Evolutionary conservation across 441 rosid genomes (phyloP).

Genomic region (Arabidopsis hybrid): DNA sequence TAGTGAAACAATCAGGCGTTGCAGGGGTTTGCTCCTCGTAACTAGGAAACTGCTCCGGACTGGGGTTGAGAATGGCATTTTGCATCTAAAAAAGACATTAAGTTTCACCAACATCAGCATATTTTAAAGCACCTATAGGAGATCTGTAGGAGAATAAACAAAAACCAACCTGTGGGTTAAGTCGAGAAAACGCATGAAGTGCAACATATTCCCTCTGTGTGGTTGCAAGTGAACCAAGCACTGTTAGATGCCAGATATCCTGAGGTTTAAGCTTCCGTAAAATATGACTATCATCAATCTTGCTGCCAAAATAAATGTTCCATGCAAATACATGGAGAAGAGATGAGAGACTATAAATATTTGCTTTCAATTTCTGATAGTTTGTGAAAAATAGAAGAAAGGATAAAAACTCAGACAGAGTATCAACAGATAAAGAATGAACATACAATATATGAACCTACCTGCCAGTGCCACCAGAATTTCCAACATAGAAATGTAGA

Average conservation of each 20-base stretch:
- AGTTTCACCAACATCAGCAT: constrained; percentile 32
- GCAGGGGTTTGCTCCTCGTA: constrained; percentile 89
- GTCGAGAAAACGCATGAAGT: constrained; percentile 94
- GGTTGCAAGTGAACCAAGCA: constrained; percentile 97
- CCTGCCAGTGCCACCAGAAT: constrained; percentile 70
- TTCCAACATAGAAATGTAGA: constrained; percentile 94
- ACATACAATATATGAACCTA: constrained; percentile 33
- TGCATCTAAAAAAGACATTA: constrained; percentile 70
- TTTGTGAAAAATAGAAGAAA: neutral
- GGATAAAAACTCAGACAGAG: constrained; percentile 10
- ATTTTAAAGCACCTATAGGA: constrained; percentile 14
- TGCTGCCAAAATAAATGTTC: constrained; percentile 49
- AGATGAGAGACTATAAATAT: neutral
- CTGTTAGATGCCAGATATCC: constrained; percentile 85
- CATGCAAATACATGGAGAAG: neutral
- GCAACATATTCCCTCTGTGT: constrained; percentile 98
- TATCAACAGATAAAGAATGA: neutral
- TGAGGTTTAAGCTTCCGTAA: constrained; percentile 81
- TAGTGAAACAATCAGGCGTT: constrained; percentile 95
- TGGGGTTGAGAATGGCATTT: constrained; percentile 88
- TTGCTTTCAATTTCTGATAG: constrained; percentile 13
- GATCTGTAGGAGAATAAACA: constrained; percentile 17
- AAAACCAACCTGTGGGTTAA: constrained; percentile 81
- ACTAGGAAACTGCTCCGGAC: constrained; percentile 91
- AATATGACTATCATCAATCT: constrained; percentile 79